A percentile compares a stretch with the other conserved stretches of the same genome.
phyloP scores from a whole-genome alignment of 2,329 filamentous ascomycete species.

The Paraconiothyrium sp. region DNA sequence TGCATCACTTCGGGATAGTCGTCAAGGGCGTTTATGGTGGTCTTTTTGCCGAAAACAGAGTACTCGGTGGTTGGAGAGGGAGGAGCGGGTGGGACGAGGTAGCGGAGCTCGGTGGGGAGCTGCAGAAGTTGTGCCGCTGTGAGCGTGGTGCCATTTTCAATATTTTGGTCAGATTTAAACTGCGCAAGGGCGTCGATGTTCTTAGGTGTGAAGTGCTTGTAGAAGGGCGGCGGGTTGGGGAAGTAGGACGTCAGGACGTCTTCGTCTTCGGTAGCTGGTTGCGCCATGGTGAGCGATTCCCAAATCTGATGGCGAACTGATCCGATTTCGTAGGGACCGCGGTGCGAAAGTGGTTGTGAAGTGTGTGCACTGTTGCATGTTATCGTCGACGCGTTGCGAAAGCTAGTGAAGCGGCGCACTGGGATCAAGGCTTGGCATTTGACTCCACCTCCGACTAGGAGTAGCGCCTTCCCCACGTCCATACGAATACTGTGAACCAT shows the following conservation, averaged over 20 bases:
- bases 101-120: constrained; percentile 75
- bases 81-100: constrained; percentile 82
- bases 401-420: not conserved
- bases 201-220: constrained; percentile 82
- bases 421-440: too few species aligned
- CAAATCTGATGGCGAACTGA: not conserved
- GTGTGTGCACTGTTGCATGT: not conserved
- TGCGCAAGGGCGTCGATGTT: constrained; percentile 71
- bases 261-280: constrained; percentile 32
- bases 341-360: not conserved
- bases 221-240: constrained; percentile 89
- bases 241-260: constrained; percentile 60
- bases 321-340: not conserved
- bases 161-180: constrained; percentile 52
- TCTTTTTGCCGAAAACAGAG: constrained; percentile 75
- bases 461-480: not conserved
- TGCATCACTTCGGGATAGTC: constrained; percentile 38
- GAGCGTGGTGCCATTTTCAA: constrained; percentile 20
- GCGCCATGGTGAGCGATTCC: constrained; percentile 17
- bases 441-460: not conserved
- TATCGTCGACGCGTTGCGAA: not conserved
- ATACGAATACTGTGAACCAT: too few species aligned
- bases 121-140: constrained; percentile 49
- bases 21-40: constrained; percentile 50
- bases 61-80: constrained; percentile 73